These are phyloP conservation scores for Aureobasidium sp. DNA, from an alignment of 2,329 filamentous ascomycete species.

Conservation along the genomic window DNA sequence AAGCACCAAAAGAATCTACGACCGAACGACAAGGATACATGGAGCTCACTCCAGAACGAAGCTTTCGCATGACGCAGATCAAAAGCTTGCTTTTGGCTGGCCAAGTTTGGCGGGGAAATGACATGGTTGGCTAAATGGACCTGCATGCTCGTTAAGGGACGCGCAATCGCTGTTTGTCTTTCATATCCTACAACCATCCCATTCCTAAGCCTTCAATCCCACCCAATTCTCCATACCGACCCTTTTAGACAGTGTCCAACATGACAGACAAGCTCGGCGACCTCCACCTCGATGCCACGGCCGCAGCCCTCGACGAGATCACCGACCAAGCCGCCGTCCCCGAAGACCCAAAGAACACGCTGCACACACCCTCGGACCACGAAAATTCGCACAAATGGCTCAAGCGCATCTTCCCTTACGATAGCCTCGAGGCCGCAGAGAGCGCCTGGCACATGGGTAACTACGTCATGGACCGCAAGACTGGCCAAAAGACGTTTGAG, in stretches of 20 bases:
- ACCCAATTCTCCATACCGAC: neutral
- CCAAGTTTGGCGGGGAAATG: slow-evolving; percentile 1
- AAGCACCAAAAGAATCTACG: neutral
- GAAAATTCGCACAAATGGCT: slow-evolving; percentile 17
- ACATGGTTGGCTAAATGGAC: neutral
- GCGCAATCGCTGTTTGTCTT: neutral
- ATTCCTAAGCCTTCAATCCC: neutral
- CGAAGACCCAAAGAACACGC: slow-evolving; percentile 21
- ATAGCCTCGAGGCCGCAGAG: slow-evolving; percentile 28
- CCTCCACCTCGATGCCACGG: slow-evolving; percentile 22
- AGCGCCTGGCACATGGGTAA: slow-evolving; percentile 34
- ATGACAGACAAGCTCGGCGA: slow-evolving; percentile 14
- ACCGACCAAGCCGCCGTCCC: slow-evolving; percentile 20
- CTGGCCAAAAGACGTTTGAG: slow-evolving; percentile 34
- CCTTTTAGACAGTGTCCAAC: neutral
- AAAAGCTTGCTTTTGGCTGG: neutral
- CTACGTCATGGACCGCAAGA: slow-evolving; percentile 35
- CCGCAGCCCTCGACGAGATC: slow-evolving; percentile 19
- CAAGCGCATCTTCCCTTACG: slow-evolving; percentile 15
- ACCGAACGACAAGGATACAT: neutral
- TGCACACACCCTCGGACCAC: slow-evolving; percentile 21
- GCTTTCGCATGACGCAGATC: neutral
- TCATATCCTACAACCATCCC: neutral
- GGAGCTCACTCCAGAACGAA: too few relatives aligned
- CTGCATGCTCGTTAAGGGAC: neutral